Conservation (phyloP, 352 stramenopile genomes). For the Pythium scleroteichum region DNA sequence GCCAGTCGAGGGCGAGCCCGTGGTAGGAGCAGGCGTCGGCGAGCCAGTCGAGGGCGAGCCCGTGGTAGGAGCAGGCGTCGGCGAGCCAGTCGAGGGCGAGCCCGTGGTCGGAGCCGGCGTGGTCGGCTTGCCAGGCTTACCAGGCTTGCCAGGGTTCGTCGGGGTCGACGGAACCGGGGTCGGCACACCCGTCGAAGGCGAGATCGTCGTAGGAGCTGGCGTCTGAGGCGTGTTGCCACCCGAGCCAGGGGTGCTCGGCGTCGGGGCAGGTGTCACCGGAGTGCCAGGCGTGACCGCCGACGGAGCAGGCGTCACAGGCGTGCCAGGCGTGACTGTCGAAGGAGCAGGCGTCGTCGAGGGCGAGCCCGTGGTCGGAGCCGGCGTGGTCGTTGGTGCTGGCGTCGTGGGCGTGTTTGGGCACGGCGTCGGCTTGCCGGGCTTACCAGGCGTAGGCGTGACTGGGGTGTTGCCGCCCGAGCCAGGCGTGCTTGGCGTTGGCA, state of each 20-base stretch:
- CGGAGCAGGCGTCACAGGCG: not conserved
- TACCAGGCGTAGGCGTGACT: not conserved
- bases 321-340: not conserved
- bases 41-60: too few species aligned
- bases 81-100: not conserved
- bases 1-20: not conserved
- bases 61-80: conserved; percentile 4
- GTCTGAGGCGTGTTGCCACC: conserved; percentile 10
- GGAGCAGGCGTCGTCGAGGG: not conserved
- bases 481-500: conserved; percentile 2
- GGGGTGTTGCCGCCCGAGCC: not conserved
- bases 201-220: not conserved
- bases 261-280: not conserved
- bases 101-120: not conserved
- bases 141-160: not conserved
- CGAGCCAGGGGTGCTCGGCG: conserved; percentile 5
- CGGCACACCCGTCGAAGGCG: not conserved
- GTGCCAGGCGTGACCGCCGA: not conserved
- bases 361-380: too few species aligned
- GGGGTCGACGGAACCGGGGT: not conserved
- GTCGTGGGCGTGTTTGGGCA: too few species aligned
- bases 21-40: not conserved
- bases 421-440: too few species aligned
- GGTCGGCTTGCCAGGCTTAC: not conserved
- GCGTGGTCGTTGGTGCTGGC: too few species aligned